phyloP scores from a whole-genome alignment of 2,329 filamentous ascomycete genomes.

The Phialocephala sp. region DNA sequence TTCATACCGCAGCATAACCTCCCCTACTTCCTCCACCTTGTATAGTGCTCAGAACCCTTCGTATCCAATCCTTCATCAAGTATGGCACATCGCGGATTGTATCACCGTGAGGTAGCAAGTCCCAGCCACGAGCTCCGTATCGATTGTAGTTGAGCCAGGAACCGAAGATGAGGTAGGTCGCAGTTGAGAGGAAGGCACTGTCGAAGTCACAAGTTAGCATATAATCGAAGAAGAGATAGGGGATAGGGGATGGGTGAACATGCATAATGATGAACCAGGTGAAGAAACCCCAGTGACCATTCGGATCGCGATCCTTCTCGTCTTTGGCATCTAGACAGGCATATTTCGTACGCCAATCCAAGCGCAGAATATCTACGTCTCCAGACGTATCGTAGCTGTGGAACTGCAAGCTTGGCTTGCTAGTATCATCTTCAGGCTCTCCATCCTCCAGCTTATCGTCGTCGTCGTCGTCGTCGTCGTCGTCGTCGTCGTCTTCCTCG shows the following conservation, averaged over 20 bases:
- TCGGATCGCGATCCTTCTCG: slow-evolving; percentile 48
- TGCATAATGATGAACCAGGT: slow-evolving; percentile 96
- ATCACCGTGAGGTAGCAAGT: slow-evolving; percentile 90
- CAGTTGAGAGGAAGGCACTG: slow-evolving; percentile 83
- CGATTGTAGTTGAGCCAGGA: slow-evolving; percentile 99
- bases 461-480: slow-evolving; percentile 43
- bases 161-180: slow-evolving; percentile 94
- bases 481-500: slow-evolving; percentile 41
- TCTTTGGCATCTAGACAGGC: slow-evolving; percentile 72
- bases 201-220: slow-evolving; percentile 20
- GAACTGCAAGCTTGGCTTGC: slow-evolving; percentile 72
- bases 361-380: slow-evolving; percentile 66
- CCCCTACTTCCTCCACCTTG: slow-evolving; percentile 84
- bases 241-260: slow-evolving; percentile 48
- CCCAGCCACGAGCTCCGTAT: slow-evolving; percentile 94
- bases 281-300: slow-evolving; percentile 87
- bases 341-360: slow-evolving; percentile 88
- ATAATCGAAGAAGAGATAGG: neutral
- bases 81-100: slow-evolving; percentile 92
- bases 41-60: slow-evolving; percentile 80
- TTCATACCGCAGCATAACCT: slow-evolving; percentile 85
- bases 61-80: slow-evolving; percentile 84
- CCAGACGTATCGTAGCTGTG: slow-evolving; percentile 72
- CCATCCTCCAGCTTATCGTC: too few relatives aligned
- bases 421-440: slow-evolving; percentile 42